Conservation (phyloP, 352 stramenopile genomes). For the Vaucheria bursata region DNA sequence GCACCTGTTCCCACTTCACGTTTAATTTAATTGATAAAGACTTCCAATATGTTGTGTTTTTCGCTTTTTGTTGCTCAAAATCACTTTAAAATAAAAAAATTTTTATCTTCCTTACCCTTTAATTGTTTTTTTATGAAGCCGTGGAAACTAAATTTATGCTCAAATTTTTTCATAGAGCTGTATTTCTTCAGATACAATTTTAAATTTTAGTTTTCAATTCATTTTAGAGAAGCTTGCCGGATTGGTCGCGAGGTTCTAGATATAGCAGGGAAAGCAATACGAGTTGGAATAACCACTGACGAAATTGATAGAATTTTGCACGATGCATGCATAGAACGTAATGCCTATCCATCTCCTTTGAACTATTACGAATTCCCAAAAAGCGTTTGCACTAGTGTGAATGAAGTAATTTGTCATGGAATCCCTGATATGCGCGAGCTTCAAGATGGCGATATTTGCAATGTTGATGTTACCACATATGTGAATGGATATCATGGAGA, state of each 20-base stretch:
- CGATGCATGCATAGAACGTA: constrained; percentile 74
- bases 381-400: constrained; percentile 86
- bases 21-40: no score
- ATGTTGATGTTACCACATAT: constrained; percentile 94
- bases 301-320: constrained; percentile 93
- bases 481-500: constrained; percentile 83
- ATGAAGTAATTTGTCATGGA: constrained; percentile 85
- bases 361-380: constrained; percentile 95
- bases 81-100: no score
- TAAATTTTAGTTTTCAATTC: no score
- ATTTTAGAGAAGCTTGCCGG: constrained; percentile 12
- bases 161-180: no score
- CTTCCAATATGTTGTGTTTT: no score
- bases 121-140: no score
- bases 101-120: no score
- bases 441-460: constrained; percentile 90
- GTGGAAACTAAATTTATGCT: no score
- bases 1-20: no score
- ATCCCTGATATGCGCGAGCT: constrained; percentile 90
- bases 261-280: constrained; percentile 72
- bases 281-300: constrained; percentile 81
- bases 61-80: no score
- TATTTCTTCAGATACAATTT: no score
- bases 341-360: constrained; percentile 89
- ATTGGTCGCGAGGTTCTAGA: constrained; percentile 73